These are phyloP conservation scores for Hortaea werneckii DNA, from an alignment of 2,329 filamentous ascomycete species.

Conservation along the genomic window DNA sequence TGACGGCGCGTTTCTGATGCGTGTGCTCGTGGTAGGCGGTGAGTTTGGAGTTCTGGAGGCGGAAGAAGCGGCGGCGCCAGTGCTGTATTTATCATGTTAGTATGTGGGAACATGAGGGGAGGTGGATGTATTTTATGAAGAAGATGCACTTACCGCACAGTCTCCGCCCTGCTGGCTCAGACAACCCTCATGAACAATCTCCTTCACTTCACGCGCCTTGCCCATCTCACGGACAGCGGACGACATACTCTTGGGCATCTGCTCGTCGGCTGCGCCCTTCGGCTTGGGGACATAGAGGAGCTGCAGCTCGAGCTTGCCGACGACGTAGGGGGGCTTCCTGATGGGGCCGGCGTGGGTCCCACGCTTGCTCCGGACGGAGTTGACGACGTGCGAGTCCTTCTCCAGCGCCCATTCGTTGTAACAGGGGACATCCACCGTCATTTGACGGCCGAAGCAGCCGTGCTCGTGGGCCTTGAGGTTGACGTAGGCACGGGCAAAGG, in stretches of 20 bases:
- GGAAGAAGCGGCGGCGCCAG: conserved; percentile 97
- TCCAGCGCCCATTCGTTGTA: conserved; percentile 99
- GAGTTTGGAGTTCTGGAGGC: conserved; percentile 78
- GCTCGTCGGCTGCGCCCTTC: conserved; percentile 70
- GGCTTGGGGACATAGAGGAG: conserved; percentile 90
- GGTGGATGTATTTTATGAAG: no score
- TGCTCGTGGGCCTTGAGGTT: conserved; percentile 87
- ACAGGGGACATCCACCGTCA: conserved; percentile 79
- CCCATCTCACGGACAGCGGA: conserved; percentile 87
- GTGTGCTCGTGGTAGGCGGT: conserved; percentile 96
- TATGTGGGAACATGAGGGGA: no score
- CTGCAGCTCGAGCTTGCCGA: conserved; percentile 89
- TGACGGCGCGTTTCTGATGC: conserved; percentile 87
- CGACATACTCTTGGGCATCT: conserved; percentile 99
- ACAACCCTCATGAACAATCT: conserved; percentile 69
- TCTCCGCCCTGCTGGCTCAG: conserved; percentile 96
- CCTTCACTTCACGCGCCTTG: conserved; percentile 72
- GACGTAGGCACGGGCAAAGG: conserved; percentile 88
- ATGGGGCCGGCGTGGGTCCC: conserved; percentile 48
- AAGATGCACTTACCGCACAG: conserved; percentile 65
- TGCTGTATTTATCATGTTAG: conserved; percentile 46
- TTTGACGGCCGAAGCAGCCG: conserved; percentile 77
- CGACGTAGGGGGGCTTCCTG: conserved; percentile 80
- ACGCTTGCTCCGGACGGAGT: conserved; percentile 85
- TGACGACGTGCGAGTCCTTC: conserved; percentile 58